phyloP scores from a whole-genome alignment of 768 basidiomycete genomes.

The Mycena alexandri region DNA sequence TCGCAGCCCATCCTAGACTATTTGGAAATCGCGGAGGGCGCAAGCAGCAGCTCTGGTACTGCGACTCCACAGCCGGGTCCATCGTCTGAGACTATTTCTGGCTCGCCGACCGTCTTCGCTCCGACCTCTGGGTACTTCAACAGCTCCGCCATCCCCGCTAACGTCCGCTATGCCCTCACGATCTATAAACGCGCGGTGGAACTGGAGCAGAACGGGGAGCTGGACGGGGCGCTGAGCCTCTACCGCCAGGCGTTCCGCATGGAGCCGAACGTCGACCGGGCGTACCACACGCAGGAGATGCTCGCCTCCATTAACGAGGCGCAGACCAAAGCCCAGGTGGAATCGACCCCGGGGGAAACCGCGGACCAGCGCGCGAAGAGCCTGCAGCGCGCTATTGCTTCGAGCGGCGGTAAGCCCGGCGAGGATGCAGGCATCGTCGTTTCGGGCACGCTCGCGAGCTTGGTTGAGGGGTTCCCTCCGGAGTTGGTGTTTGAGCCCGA shows the following conservation, averaged over 20 bases:
- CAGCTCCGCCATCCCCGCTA: constrained; percentile 43
- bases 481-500: constrained; percentile 74
- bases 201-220: constrained; percentile 77
- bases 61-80: constrained; percentile 34
- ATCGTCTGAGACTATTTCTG: constrained; percentile 38
- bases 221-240: constrained; percentile 80
- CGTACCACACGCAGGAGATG: constrained; percentile 72
- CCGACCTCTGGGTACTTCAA: constrained; percentile 26
- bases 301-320: constrained; percentile 51
- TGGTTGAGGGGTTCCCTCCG: constrained; percentile 64
- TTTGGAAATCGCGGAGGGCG: constrained; percentile 24
- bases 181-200: constrained; percentile 79
- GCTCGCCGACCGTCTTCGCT: constrained; percentile 34
- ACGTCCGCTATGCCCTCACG: constrained; percentile 65
- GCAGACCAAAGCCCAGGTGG: constrained; percentile 32
- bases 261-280: constrained; percentile 80
- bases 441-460: constrained; percentile 57
- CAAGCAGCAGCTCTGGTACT: constrained; percentile 12
- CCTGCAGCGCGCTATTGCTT: constrained; percentile 44
- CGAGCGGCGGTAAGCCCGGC: constrained; percentile 43
- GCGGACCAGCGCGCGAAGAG: constrained; percentile 45
- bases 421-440: constrained; percentile 40
- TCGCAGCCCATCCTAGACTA: constrained; percentile 17
- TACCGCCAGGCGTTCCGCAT: constrained; percentile 87
- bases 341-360: constrained; percentile 13